phyloP scores from a whole-genome alignment of 192 early-diverging fungal species.

The Podila verticillata region DNA sequence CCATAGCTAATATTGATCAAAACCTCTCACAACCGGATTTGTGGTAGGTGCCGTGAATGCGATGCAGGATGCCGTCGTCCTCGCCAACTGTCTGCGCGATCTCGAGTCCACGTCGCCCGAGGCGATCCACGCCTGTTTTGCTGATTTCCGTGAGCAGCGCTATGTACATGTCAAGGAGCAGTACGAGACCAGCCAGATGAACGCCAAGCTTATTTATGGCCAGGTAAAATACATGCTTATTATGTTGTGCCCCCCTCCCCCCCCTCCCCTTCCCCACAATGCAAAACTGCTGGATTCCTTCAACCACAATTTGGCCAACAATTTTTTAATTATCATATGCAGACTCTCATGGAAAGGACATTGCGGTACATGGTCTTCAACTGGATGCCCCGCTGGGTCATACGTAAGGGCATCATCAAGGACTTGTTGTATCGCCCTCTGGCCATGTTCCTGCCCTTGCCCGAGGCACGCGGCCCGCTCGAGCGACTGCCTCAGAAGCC shows the following conservation, averaged over 20 bases:
- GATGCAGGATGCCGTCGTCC: slow-evolving; percentile 32
- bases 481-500: slow-evolving; percentile 21
- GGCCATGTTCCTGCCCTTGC: slow-evolving; percentile 16
- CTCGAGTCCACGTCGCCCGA: slow-evolving; percentile 5
- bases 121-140: slow-evolving; percentile 1
- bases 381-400: slow-evolving; percentile 20
- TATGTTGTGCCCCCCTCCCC: too few species aligned
- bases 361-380: slow-evolving; percentile 21
- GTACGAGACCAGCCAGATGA: slow-evolving; percentile 6
- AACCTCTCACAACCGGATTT: too few species aligned
- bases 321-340: neutral
- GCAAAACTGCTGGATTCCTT: too few species aligned
- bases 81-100: slow-evolving; percentile 32
- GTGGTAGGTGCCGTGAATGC: slow-evolving; percentile 5
- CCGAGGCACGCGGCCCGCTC: neutral
- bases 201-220: slow-evolving; percentile 22
- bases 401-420: slow-evolving; percentile 18
- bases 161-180: slow-evolving; percentile 20
- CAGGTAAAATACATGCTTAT: slow-evolving; percentile 5
- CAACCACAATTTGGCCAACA: neutral
- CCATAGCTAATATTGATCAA: too few species aligned
- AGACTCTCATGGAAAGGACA: slow-evolving; percentile 15
- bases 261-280: too few species aligned
- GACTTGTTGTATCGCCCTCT: slow-evolving; percentile 17
- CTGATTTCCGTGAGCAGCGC: slow-evolving; percentile 29